Conservation (phyloP, 768 basidiomycete species). For the Phylloporus sp. region DNA sequence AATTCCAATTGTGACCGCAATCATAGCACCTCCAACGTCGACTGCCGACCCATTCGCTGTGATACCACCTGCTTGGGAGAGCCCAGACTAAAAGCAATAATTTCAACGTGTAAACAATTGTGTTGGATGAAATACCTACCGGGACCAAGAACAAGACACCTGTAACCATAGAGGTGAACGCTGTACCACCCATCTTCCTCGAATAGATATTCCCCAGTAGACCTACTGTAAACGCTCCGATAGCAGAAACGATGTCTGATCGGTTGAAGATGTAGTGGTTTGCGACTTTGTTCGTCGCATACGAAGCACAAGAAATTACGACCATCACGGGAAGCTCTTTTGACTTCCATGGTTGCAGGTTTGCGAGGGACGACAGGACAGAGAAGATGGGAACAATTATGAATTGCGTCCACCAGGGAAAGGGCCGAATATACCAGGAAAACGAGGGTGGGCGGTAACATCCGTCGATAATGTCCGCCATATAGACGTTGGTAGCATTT, state of each 20-base stretch:
- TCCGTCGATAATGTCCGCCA: slow-evolving; percentile 52
- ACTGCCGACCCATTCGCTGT: slow-evolving; percentile 77
- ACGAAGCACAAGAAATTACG: slow-evolving; percentile 74
- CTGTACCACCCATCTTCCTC: slow-evolving; percentile 77
- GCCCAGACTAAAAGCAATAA: slow-evolving; percentile 54
- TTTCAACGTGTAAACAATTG: neutral
- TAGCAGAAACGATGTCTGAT: slow-evolving; percentile 79
- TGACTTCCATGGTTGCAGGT: slow-evolving; percentile 72
- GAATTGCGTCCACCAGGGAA: slow-evolving; percentile 75
- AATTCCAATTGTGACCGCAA: slow-evolving; percentile 86
- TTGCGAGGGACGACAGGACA: slow-evolving; percentile 65
- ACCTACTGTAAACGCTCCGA: slow-evolving; percentile 81
- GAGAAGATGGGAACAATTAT: slow-evolving; percentile 76
- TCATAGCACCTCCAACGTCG: slow-evolving; percentile 84
- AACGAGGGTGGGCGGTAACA: slow-evolving; percentile 66
- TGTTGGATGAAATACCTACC: slow-evolving; percentile 41
- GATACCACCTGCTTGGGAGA: slow-evolving; percentile 84
- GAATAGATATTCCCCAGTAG: slow-evolving; percentile 79
- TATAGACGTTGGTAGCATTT: slow-evolving; percentile 43
- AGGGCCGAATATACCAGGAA: slow-evolving; percentile 78
- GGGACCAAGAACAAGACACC: slow-evolving; percentile 86
- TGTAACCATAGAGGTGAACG: slow-evolving; percentile 88
- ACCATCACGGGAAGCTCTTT: slow-evolving; percentile 80
- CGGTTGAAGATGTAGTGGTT: slow-evolving; percentile 84
- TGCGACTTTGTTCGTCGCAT: slow-evolving; percentile 76